Conservation (phyloP, 768 basidiomycete species). For the Suillus fuscotomentosus region DNA sequence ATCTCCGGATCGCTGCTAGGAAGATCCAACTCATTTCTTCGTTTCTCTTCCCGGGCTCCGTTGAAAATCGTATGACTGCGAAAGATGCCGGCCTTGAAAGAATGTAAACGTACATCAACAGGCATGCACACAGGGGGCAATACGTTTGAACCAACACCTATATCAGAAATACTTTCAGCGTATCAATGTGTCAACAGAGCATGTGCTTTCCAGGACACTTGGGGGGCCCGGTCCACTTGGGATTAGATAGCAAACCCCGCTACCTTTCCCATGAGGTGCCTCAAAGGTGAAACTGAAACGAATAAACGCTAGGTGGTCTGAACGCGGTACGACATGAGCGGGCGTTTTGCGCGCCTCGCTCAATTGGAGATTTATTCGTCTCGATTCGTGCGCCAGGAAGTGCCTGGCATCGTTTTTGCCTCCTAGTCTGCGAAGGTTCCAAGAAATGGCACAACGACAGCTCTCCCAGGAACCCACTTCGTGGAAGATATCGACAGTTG, state of each 20-base stretch:
- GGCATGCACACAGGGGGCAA: not conserved
- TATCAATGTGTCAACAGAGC: slow-evolving; percentile 55
- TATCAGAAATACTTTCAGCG: slow-evolving; percentile 52
- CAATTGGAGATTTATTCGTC: slow-evolving; percentile 13
- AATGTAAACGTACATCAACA: not conserved
- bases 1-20: slow-evolving; percentile 51
- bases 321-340: slow-evolving; percentile 39
- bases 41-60: slow-evolving; percentile 49
- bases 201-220: slow-evolving; percentile 55
- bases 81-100: slow-evolving; percentile 31
- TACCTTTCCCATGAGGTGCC: slow-evolving; percentile 43
- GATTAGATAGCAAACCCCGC: slow-evolving; percentile 55
- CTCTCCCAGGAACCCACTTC: slow-evolving; percentile 43
- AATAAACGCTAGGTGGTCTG: slow-evolving; percentile 57
- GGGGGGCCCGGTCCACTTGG: slow-evolving; percentile 29
- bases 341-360: slow-evolving; percentile 23
- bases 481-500: slow-evolving; percentile 17
- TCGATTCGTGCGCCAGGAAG: slow-evolving; percentile 37
- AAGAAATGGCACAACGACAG: slow-evolving; percentile 49
- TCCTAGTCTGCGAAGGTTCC: slow-evolving; percentile 51
- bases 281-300: slow-evolving; percentile 57
- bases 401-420: slow-evolving; percentile 26
- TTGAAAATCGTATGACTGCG: slow-evolving; percentile 42
- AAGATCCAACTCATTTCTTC: slow-evolving; percentile 42
- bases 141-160: slow-evolving; percentile 22